These are phyloP conservation scores for Oidiodendron maius DNA, from an alignment of 495 filamentous ascomycete species.

Conservation along the genomic window DNA sequence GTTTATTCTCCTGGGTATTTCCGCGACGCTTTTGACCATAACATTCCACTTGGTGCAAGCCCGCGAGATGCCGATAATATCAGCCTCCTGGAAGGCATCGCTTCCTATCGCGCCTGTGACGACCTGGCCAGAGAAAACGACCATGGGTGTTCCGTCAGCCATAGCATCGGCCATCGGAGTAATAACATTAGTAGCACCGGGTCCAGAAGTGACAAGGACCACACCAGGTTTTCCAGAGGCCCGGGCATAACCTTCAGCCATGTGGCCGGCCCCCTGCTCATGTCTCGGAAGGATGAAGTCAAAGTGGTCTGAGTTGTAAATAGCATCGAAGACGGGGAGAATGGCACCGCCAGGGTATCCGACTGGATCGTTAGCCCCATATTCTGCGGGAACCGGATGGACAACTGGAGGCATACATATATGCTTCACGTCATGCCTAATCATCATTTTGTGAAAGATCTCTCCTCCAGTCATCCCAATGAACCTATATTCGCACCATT, in stretches of 20 bases:
- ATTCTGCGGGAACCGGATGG: slow-evolving; percentile 11
- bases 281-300: slow-evolving; percentile 73
- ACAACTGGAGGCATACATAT: slow-evolving; percentile 54
- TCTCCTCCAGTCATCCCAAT: slow-evolving; percentile 92
- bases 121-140: slow-evolving; percentile 77
- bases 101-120: slow-evolving; percentile 68
- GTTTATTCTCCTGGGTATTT: slow-evolving; percentile 69
- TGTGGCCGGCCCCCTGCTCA: slow-evolving; percentile 77
- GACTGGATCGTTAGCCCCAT: slow-evolving; percentile 33
- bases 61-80: slow-evolving; percentile 69
- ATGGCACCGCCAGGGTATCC: slow-evolving; percentile 77
- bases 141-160: slow-evolving; percentile 74
- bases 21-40: slow-evolving; percentile 74
- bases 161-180: slow-evolving; percentile 76
- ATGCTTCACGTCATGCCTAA: slow-evolving; percentile 84
- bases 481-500: slow-evolving; percentile 51
- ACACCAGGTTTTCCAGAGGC: slow-evolving; percentile 71
- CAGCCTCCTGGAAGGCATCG: slow-evolving; percentile 77
- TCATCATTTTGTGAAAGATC: slow-evolving; percentile 99
- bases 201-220: slow-evolving; percentile 73
- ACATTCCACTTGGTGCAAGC: slow-evolving; percentile 84
- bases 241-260: slow-evolving; percentile 77
- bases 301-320: slow-evolving; percentile 76
- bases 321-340: slow-evolving; percentile 79
- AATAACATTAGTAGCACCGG: slow-evolving; percentile 73